Percentiles rank a stretch among this genome's conserved stretches.
Evolutionary conservation across 106 monocot species (phyloP).

Genomic region (Acorus calamus): DNA sequence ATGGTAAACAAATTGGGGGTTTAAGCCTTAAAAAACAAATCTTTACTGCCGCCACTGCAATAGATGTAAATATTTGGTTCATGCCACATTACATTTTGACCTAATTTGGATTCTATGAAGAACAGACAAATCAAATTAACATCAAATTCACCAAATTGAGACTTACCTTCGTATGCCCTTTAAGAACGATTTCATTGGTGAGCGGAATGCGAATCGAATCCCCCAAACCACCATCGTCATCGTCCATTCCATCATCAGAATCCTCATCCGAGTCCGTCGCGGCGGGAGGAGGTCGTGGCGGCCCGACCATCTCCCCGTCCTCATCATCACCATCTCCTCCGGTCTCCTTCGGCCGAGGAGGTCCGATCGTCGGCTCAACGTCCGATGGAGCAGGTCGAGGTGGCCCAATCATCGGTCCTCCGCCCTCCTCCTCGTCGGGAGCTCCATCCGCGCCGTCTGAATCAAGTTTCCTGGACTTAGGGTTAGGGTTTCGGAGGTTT

Average conservation of each 20-base stretch:
- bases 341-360: slow-evolving; percentile 4
- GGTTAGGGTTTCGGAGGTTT: slow-evolving; percentile 7
- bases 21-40: too few relatives aligned
- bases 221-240: slow-evolving; percentile 6
- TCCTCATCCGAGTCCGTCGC: slow-evolving; percentile 15
- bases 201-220: slow-evolving; percentile 41
- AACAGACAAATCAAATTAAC: neutral
- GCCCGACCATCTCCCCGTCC: slow-evolving; percentile 19
- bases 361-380: slow-evolving; percentile 10
- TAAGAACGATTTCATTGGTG: slow-evolving; percentile 66
- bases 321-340: neutral
- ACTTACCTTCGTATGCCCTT: slow-evolving; percentile 67
- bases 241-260: slow-evolving; percentile 25
- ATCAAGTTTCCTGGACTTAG: neutral
- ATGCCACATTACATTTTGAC: too few relatives aligned
- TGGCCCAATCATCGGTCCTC: slow-evolving; percentile 15
- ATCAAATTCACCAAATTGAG: neutral
- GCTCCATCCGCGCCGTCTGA: neutral
- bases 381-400: slow-evolving; percentile 10
- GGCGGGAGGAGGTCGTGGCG: slow-evolving; percentile 22
- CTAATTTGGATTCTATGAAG: neutral
- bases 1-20: too few relatives aligned
- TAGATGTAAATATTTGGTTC: too few relatives aligned
- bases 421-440: slow-evolving; percentile 10
- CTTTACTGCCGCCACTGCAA: too few relatives aligned